Evolutionary conservation across 306 rosid genomes (phyloP).

Genomic region (Nissolia schottii): DNA sequence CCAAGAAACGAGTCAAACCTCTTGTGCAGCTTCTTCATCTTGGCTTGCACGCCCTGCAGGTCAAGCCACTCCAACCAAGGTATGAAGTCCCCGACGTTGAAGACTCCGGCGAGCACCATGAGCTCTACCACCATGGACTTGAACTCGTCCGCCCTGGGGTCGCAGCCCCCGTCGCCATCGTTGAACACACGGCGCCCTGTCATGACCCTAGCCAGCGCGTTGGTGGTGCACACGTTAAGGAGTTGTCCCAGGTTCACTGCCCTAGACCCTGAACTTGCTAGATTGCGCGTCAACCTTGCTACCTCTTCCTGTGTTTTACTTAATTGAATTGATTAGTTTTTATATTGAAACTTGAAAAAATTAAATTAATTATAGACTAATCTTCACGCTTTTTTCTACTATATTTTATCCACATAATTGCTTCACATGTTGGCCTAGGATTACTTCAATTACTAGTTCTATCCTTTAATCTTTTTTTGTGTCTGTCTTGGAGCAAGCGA

Average conservation of each 20-base stretch:
- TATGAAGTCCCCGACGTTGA: slow-evolving; percentile 68
- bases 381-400: neutral
- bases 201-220: slow-evolving; percentile 60
- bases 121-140: slow-evolving; percentile 65
- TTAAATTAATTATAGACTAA: no score
- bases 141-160: slow-evolving; percentile 55
- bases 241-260: slow-evolving; percentile 50
- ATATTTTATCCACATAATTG: no score
- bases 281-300: slow-evolving; percentile 33
- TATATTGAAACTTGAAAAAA: no score
- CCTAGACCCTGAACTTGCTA: slow-evolving; percentile 38
- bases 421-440: no score
- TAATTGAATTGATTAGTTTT: no score
- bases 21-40: slow-evolving; percentile 60
- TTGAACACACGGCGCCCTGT: slow-evolving; percentile 61
- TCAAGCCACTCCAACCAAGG: slow-evolving; percentile 65
- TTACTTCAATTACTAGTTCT: no score
- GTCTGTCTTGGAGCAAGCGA: no score
- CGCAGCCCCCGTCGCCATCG: slow-evolving; percentile 36
- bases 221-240: slow-evolving; percentile 57
- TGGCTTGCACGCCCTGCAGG: slow-evolving; percentile 52
- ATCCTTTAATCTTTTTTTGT: no score
- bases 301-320: slow-evolving; percentile 78
- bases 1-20: slow-evolving; percentile 59
- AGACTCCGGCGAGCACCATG: slow-evolving; percentile 63